Base-by-base conservation (phyloP, 192 early-diverging fungal genomes). In the Pilaira anomala region DNA sequence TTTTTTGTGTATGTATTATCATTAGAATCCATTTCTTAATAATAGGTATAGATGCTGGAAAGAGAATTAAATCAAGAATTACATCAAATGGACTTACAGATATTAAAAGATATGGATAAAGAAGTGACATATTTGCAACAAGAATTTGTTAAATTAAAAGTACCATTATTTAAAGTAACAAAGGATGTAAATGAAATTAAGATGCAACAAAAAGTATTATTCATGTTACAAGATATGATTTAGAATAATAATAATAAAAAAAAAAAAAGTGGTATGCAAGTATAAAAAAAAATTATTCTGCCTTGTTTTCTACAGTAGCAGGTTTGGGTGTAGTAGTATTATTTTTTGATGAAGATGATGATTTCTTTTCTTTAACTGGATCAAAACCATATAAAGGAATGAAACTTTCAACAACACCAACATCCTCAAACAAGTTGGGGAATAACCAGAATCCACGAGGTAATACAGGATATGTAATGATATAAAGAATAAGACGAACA, bases 351-450 rank as follows among this genome's bases (percentile, higher is more conserved):
- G n/a, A n/a, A n/a, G n/a, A n/a, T n/a, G n/a, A n/a, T n/a, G n/a
- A 48, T 30, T 69, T 70, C 58, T 67, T 55, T 28, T 77, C 76
- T 62, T 86, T 85, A 3, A 74, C 77, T 22, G 68, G 78, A 58
- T 88, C 89, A 87, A 88, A 97, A 54, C 80, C 94, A 83, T 92
- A 95, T 21, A 92, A 68, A 16, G 97, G 97, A 60, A 89, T 86
- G 67, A 98, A 98, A 60, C 88, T 91, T 62, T 98, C 97, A 48
- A 97, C 77, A 62, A 97, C 83, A 19, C 94, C 94, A 48, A 91
- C 88, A 71, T 98, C 97, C 40, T 87, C 97, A 82, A 98, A 98
- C 67, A 98, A 74, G 59, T 97, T 96, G 48, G 97, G 97, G 80
- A 95, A 98, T 13, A 98, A 76, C 97, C 95, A 97, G 62, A 96